Base-by-base conservation (phyloP, 768 basidiomycete species). In the Baorangia bicolor region DNA sequence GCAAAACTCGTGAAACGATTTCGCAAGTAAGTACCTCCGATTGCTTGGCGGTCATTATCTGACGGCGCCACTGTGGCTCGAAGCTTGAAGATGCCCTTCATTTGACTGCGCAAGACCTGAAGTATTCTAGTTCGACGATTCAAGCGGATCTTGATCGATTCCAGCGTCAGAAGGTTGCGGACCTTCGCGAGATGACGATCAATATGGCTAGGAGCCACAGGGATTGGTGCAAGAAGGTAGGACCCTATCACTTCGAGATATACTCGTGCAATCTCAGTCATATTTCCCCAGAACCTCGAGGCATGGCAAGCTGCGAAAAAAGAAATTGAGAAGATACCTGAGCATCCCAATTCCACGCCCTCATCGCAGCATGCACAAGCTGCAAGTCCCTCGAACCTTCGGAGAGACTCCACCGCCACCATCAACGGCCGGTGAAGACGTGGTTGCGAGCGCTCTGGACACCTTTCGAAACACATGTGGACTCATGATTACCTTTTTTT, bases 101-200 rank as follows among this genome's bases (percentile, higher is more conserved):
- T 72, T 78, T 94, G 30, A 84, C 93, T 5, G 92, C 90, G 2
- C 91, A 93, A 66, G 97, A 99, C 73, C 80, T 99, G 42, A 96
- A 98, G 68, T 98, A 96, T 72, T 91, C 96, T 0, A 94, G 91
- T 63, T 90, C 88, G 41, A 98, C 95, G 21, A 94, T 99, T 50
- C 97, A 99, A 71, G 92, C 93, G 16, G 97, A 99, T 74, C 77
- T 99, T 60, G 97, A 99, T 74, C 84, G 97, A 47, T 99, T 99
- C 74, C 97, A 99, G 70, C 84, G 97, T 23, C 97, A 98, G 77
- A 99, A 99, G 70, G 97, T 99, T 4, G 93, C 94, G 8, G 97
- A 99, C 75, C 62, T 98, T 62, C 78, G 94, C 35, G 92, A 96
- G 70, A 94, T 99, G 94, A 77, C 88, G 37, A 91, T 98, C 57